Conservation (phyloP, 495 filamentous ascomycete genomes). For the Daldinia loculata region DNA sequence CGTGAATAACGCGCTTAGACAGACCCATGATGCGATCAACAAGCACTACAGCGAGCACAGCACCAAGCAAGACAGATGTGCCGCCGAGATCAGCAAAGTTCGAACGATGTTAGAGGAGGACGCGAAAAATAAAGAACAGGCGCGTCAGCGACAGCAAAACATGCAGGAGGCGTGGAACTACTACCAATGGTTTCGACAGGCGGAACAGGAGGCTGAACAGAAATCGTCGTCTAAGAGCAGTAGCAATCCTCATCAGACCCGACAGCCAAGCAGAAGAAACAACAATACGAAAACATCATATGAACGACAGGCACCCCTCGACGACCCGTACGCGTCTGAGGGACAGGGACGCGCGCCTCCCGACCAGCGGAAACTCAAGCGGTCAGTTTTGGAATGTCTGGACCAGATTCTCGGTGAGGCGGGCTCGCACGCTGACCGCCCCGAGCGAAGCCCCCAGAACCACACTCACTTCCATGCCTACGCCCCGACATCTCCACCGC, state of each 20-base stretch:
- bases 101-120: constrained; percentile 40
- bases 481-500: constrained; percentile 10
- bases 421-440: background rate
- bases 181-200: constrained; percentile 32
- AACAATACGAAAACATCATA: background rate
- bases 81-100: constrained; percentile 38
- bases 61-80: constrained; percentile 37
- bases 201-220: constrained; percentile 28
- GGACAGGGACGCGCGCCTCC: background rate
- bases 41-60: constrained; percentile 32
- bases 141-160: constrained; percentile 30
- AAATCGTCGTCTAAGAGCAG: constrained; percentile 19
- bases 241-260: background rate
- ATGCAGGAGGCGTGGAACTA: constrained; percentile 41
- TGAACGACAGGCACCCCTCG: constrained; percentile 6
- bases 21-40: constrained; percentile 34
- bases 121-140: constrained; percentile 37
- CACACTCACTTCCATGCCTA: constrained; percentile 21
- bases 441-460: constrained; percentile 16
- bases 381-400: constrained; percentile 7
- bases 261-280: too few species aligned
- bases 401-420: constrained; percentile 11
- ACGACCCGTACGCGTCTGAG: constrained; percentile 21
- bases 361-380: constrained; percentile 13
- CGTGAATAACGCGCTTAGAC: constrained; percentile 30